These are phyloP conservation scores for Pugionium dolabratum DNA, from an alignment of 345 rosid species.

Conservation along the genomic window DNA sequence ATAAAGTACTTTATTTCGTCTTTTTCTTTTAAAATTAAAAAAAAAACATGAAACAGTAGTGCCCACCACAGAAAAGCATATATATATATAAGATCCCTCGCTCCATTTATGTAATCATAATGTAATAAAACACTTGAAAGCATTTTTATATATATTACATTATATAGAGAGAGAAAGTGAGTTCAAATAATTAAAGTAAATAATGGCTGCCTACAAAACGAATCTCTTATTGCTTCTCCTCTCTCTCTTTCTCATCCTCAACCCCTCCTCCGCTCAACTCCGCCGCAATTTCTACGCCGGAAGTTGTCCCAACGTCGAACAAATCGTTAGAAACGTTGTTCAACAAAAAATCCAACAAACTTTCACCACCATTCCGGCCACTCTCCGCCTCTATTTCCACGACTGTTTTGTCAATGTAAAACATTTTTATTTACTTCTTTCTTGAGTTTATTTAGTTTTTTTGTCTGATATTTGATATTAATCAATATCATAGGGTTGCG, in stretches of 20 bases:
- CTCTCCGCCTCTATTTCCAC: slow-evolving; percentile 82
- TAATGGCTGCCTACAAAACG: slow-evolving; percentile 25
- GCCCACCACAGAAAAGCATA: slow-evolving; percentile 23
- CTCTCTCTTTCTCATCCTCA: slow-evolving; percentile 21
- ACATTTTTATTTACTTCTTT: neutral
- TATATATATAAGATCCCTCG: slow-evolving; percentile 11
- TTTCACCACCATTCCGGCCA: slow-evolving; percentile 70
- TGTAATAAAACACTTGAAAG: neutral
- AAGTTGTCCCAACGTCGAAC: slow-evolving; percentile 72
- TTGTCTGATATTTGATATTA: neutral
- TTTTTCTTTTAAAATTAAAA: neutral
- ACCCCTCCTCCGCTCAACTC: slow-evolving; percentile 57
- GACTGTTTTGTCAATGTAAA: slow-evolving; percentile 75
- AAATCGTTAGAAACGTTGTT: slow-evolving; percentile 60
- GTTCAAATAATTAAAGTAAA: neutral
- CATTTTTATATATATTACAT: neutral
- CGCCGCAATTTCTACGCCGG: slow-evolving; percentile 59
- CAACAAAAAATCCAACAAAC: slow-evolving; percentile 56
- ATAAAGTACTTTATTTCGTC: slow-evolving; percentile 11
- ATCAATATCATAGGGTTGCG: slow-evolving; percentile 41
- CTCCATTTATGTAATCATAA: slow-evolving; percentile 13
- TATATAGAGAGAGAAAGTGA: slow-evolving; percentile 9
- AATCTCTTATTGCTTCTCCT: slow-evolving; percentile 25
- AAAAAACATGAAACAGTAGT: slow-evolving; percentile 30
- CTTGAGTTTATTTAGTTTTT: neutral